Percentiles rank a stretch among this genome's conserved stretches.
These are phyloP conservation scores for Volvox africanus DNA, from an alignment of 139 green algal species.

Conservation along the genomic window DNA sequence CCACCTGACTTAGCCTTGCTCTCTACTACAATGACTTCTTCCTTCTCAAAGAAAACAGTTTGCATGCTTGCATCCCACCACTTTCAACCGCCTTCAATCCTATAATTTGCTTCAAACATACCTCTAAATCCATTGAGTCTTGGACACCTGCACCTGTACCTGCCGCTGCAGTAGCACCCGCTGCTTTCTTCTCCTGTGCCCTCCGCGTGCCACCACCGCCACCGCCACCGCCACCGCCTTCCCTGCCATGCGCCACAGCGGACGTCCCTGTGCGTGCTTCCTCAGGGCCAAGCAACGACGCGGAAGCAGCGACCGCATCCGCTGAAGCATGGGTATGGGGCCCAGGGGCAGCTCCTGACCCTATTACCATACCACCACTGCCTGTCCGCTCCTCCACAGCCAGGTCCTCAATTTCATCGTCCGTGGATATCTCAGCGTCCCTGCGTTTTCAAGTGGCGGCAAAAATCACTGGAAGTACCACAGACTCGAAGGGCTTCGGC, in stretches of 20 bases:
- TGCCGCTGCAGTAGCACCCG: background rate
- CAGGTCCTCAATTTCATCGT: background rate
- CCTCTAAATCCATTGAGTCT: background rate
- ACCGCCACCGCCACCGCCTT: too few relatives aligned
- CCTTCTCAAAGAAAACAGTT: too few relatives aligned
- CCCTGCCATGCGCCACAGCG: background rate
- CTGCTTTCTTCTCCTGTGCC: background rate
- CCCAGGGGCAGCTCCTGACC: background rate
- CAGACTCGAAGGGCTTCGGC: too few relatives aligned
- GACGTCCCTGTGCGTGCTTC: background rate
- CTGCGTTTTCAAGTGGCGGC: background rate
- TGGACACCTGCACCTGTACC: background rate
- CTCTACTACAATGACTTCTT: too few relatives aligned
- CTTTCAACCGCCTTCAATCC: too few relatives aligned
- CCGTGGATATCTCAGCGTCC: background rate
- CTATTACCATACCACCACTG: background rate
- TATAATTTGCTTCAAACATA: background rate
- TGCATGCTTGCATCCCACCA: too few relatives aligned
- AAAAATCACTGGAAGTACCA: too few relatives aligned
- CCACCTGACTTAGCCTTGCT: too few relatives aligned
- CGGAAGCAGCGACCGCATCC: background rate
- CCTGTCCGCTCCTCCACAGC: background rate
- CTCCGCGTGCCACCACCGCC: background rate
- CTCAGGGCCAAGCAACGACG: background rate
- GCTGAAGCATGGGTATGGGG: background rate